Base-by-base conservation (phyloP, 2,329 filamentous ascomycete genomes). In the Colletotrichum sp. region DNA sequence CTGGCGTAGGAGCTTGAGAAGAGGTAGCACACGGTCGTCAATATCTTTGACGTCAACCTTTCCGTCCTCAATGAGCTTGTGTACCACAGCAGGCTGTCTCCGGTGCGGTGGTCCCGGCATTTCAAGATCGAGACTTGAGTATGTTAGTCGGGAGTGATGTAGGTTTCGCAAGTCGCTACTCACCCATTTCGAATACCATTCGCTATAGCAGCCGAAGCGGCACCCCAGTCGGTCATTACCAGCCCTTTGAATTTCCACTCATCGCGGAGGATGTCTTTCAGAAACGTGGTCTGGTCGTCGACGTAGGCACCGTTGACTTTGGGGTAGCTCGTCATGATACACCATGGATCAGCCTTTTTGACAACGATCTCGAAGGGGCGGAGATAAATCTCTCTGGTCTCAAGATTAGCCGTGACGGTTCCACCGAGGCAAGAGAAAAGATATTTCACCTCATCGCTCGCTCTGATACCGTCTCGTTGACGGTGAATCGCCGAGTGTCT, bases 101-200 rank as follows among this genome's bases (percentile, higher is more conserved):
- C 58, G 58, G 9, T 61, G 58, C 12, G 56, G 34, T 71, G 66
- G 66, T n/a, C 90, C 90, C 2, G 90, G 90, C 90, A 92, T 92
- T 82, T 92, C 90, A 16, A 75, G 68, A n/a, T 71, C 62, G 8
- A 71, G 55, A 22, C 73, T 36, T 27, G 0, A 12, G 12, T 9
- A 28, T 22, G 43, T 34, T n/a, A 18, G 39, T 66, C 6, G 3
- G 8, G 16, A 34, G 15, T 10, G 28, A 34, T n/a, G 30, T 61
- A 5, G 28, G 3, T n/a, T 61, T 28, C 18, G 16, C 28, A 32
- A 22, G 52, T 56, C 0, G 55, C 13, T 10, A 58, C 25, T 61
- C 13, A 61, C 58, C 58, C 58, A 30, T 61, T 61, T n/a, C 12
- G 28, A 13, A 61, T 34, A 30, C 58, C 58, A 1, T 30, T 61